These are phyloP conservation scores for Ceratonia siliqua DNA, from an alignment of 306 rosid species.

Conservation along the genomic window DNA sequence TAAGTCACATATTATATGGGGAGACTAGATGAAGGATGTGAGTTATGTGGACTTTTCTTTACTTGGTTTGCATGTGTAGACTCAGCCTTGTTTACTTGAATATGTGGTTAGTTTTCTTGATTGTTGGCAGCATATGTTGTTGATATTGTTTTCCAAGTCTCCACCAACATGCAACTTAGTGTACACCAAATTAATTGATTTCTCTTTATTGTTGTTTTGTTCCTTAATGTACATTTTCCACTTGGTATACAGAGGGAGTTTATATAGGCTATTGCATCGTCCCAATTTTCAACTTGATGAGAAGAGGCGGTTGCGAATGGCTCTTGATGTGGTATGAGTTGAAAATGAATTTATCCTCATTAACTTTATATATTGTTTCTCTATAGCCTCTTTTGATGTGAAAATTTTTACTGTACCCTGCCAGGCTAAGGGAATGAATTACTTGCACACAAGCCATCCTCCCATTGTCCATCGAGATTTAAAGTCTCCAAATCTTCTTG, in stretches of 20 bases:
- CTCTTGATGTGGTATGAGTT: conserved; percentile 88
- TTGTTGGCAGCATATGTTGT: conserved; percentile 7
- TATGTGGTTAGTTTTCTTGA: conserved; percentile 14
- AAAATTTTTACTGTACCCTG: conserved; percentile 27
- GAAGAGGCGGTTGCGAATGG: conserved; percentile 91
- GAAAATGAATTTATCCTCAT: conserved; percentile 17
- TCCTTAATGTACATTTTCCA: conserved; percentile 34
- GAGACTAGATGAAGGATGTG: background rate
- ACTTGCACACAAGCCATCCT: conserved; percentile 97
- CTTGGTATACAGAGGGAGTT: conserved; percentile 79
- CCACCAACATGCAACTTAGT: conserved; percentile 18
- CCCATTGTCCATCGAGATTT: conserved; percentile 95
- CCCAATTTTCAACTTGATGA: conserved; percentile 90
- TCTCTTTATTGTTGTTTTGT: conserved; percentile 37
- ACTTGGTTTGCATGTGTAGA: conserved; percentile 12
- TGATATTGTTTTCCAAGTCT: conserved; percentile 2
- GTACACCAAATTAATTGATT: conserved; percentile 28
- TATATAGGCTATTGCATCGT: conserved; percentile 88
- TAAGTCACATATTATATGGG: conserved; percentile 14
- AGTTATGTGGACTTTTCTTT: background rate
- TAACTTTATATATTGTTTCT: background rate
- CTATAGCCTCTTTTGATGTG: conserved; percentile 17
- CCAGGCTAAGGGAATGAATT: conserved; percentile 99
- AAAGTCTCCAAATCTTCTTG: conserved; percentile 97
- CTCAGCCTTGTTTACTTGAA: conserved; percentile 9